Base-by-base conservation (phyloP, 257 asterid species). In the Plantago ovata region DNA sequence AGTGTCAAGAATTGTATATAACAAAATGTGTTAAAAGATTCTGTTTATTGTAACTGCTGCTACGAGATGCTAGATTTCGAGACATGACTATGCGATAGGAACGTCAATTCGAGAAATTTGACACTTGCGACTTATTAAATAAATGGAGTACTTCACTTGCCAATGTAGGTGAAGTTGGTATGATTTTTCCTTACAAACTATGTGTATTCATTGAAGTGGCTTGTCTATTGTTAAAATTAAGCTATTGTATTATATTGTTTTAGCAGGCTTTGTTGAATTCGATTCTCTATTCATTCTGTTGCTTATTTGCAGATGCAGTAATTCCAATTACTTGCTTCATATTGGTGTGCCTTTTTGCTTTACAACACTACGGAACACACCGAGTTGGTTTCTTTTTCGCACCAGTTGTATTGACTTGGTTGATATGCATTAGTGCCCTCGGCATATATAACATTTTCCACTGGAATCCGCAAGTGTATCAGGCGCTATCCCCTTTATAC, bases 311-410 rank as follows among this genome's bases (percentile, higher is more conserved):
- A 92, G 98, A 92, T 85, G 98, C 96, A 0, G 78, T 88, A 81
- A 60, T 92, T 62, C 96, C 96, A 33, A 88, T 92, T 13, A 88
- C 96, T 47, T 92, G 98, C 87, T 85, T 88, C 79, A 88, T 92
- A 67, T 76, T 88, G 55, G 83, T 92, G 69, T 88, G 96, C 89
- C 86, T 92, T 28, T 92, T 92, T 50, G 94, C 98, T 38, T 64
- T 92, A 62, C 98, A 92, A 73, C 98, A 92, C 78, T 92, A 92
- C 49, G 98, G 98, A 58, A 88, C 98, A 61, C 98, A 92, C 44
- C 86, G 94, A 6, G 63, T 92, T 33, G 96, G 98, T 53, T 83
- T 78, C 64, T 79, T 70, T 81, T 92, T 92, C 48, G 98, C 98
- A 3, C 98, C 96, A 6, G 67, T 88, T 38, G 88, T 92, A 56